Evolutionary conservation across 805 yeast genomes (phyloP).

Genomic region (Candida chilensis): DNA sequence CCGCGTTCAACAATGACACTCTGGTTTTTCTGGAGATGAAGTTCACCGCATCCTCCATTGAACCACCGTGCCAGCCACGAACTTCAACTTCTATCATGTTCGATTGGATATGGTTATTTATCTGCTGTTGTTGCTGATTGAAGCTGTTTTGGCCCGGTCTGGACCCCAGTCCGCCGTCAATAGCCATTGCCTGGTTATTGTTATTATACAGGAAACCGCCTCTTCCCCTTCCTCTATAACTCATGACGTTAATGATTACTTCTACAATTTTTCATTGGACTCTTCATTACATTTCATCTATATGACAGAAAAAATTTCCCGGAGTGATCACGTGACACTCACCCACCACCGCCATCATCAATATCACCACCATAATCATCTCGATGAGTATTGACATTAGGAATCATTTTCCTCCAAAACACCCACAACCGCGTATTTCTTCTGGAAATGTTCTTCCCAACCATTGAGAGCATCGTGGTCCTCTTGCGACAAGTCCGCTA

Average conservation of each 20-base stretch:
- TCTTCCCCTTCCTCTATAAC: conserved; percentile 20
- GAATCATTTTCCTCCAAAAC: conserved; percentile 36
- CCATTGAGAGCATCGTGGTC: conserved; percentile 66
- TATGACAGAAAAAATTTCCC: too few relatives aligned
- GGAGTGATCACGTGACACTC: too few relatives aligned
- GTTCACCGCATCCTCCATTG: conserved; percentile 54
- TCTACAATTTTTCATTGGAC: too few relatives aligned
- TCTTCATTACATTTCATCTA: too few relatives aligned
- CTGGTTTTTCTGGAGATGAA: conserved; percentile 65
- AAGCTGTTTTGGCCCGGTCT: conserved; percentile 9
- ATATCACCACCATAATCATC: too few relatives aligned
- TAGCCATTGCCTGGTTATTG: too few relatives aligned
- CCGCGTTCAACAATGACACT: conserved; percentile 42
- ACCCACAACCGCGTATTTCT: conserved; percentile 80
- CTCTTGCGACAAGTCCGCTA: conserved; percentile 47
- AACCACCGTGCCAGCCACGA: conserved; percentile 76
- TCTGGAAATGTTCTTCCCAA: conserved; percentile 79
- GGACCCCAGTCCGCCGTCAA: conserved; percentile 4
- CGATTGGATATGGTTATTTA: conserved; percentile 7
- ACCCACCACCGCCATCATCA: too few relatives aligned
- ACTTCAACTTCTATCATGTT: conserved; percentile 44
- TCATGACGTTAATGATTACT: too few relatives aligned
- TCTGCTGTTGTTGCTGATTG: conserved; percentile 13
- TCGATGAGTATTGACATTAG: too few relatives aligned
- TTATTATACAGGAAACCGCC: conserved; percentile 7